Evolutionary conservation across 345 rosid species (phyloP).

Genomic region (Excoecaria agallocha): DNA sequence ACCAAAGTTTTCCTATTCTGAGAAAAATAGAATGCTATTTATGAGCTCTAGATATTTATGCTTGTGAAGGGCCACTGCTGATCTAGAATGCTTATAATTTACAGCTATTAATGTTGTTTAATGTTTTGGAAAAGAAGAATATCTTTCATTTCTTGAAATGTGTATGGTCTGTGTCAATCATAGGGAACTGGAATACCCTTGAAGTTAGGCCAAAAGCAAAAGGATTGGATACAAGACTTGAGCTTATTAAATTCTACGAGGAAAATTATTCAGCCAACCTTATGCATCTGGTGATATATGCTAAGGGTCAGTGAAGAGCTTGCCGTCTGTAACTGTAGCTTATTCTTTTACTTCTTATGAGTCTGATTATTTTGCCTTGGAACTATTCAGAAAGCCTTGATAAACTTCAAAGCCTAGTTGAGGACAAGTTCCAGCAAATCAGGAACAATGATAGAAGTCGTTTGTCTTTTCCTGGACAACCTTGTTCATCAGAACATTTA

Average conservation of each 20-base stretch:
- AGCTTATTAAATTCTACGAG: conserved; percentile 77
- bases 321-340: background rate
- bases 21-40: background rate
- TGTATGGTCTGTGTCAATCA: conserved; percentile 10
- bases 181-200: conserved; percentile 88
- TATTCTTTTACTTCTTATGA: background rate
- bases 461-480: conserved; percentile 67
- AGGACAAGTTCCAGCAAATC: conserved; percentile 68
- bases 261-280: conserved; percentile 87
- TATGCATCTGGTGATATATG: conserved; percentile 82
- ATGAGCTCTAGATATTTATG: background rate
- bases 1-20: background rate
- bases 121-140: background rate
- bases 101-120: background rate
- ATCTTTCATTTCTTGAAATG: background rate
- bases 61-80: background rate
- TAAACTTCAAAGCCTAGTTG: conserved; percentile 59
- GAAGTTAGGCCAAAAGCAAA: conserved; percentile 72
- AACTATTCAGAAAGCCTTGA: conserved; percentile 65
- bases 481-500: conserved; percentile 74
- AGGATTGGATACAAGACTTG: conserved; percentile 73
- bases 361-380: conserved; percentile 25
- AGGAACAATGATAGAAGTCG: conserved; percentile 44
- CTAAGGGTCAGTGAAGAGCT: conserved; percentile 54
- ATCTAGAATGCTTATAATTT: background rate